Conservation (phyloP, 352 stramenopile species). For the Pythium aphanidermatum region DNA sequence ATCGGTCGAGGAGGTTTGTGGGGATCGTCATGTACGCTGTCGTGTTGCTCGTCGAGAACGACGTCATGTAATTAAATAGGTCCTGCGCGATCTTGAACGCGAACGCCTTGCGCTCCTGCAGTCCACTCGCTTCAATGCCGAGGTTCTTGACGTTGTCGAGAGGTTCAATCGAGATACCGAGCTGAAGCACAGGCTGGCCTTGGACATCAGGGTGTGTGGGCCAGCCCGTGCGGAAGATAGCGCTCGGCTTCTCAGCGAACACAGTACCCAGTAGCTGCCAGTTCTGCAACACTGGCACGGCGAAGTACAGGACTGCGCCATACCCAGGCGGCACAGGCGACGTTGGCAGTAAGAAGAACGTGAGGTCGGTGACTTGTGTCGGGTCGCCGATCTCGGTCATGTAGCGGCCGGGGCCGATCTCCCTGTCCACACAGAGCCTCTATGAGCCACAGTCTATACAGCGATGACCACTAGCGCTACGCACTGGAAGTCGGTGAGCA, state of each 20-base stretch:
- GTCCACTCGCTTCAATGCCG: conserved; percentile 31
- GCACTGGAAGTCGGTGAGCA: conserved; percentile 34
- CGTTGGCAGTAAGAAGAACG: conserved; percentile 41
- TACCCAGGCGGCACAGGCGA: conserved; percentile 31
- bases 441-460: too few relatives aligned
- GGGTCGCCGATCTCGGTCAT: conserved; percentile 32
- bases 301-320: conserved; percentile 37
- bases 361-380: conserved; percentile 33
- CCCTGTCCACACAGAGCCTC: conserved; percentile 8
- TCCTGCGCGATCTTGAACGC: conserved; percentile 84
- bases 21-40: conserved; percentile 68
- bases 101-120: conserved; percentile 43
- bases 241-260: conserved; percentile 35
- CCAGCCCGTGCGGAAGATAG: conserved; percentile 38
- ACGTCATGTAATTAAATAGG: conserved; percentile 82
- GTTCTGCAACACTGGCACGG: conserved; percentile 32
- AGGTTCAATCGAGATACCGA: conserved; percentile 38
- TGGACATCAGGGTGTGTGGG: conserved; percentile 34
- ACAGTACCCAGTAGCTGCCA: conserved; percentile 36
- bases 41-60: conserved; percentile 47
- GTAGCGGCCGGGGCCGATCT: conserved; percentile 28
- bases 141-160: conserved; percentile 39
- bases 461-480: background rate
- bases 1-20: conserved; percentile 79
- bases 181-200: conserved; percentile 29